These are phyloP conservation scores for Iberis pinnata DNA, from an alignment of 345 rosid genomes.

Conservation along the genomic window DNA sequence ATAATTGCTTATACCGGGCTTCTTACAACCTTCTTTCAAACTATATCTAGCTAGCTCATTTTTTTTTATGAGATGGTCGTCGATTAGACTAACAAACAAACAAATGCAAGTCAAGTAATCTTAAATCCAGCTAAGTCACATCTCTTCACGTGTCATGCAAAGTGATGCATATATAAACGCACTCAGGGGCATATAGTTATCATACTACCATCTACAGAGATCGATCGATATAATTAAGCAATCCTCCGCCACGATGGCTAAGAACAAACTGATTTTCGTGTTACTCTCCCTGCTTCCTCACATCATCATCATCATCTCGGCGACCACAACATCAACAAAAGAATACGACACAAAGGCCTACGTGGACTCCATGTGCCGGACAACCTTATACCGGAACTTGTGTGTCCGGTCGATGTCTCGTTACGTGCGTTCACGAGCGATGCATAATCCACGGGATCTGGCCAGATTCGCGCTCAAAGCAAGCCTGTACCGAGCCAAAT, in stretches of 20 bases:
- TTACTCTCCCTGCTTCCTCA: slow-evolving; percentile 19
- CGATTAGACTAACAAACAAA: neutral
- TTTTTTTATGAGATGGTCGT: too few species aligned
- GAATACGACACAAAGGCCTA: slow-evolving; percentile 26
- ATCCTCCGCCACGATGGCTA: slow-evolving; percentile 13
- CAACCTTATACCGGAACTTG: slow-evolving; percentile 47
- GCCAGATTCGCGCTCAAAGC: slow-evolving; percentile 55
- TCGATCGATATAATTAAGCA: neutral
- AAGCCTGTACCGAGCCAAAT: slow-evolving; percentile 49
- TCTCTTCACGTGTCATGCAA: slow-evolving; percentile 23
- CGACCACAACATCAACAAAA: slow-evolving; percentile 20
- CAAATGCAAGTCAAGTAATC: slow-evolving; percentile 18
- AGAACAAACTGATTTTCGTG: slow-evolving; percentile 20
- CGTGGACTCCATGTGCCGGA: slow-evolving; percentile 44
- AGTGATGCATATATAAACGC: slow-evolving; percentile 1
- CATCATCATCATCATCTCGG: slow-evolving; percentile 13
- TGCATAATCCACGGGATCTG: slow-evolving; percentile 46
- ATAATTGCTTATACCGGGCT: slow-evolving; percentile 10
- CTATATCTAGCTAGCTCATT: slow-evolving; percentile 9
- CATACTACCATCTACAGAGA: neutral
- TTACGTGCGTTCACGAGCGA: slow-evolving; percentile 33
- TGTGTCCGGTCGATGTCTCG: slow-evolving; percentile 49
- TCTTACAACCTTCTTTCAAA: slow-evolving; percentile 23
- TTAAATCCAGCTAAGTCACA: slow-evolving; percentile 27
- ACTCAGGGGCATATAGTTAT: neutral